phyloP scores from a whole-genome alignment of 306 rosid species.

The Casuarina cunninghamiana region DNA sequence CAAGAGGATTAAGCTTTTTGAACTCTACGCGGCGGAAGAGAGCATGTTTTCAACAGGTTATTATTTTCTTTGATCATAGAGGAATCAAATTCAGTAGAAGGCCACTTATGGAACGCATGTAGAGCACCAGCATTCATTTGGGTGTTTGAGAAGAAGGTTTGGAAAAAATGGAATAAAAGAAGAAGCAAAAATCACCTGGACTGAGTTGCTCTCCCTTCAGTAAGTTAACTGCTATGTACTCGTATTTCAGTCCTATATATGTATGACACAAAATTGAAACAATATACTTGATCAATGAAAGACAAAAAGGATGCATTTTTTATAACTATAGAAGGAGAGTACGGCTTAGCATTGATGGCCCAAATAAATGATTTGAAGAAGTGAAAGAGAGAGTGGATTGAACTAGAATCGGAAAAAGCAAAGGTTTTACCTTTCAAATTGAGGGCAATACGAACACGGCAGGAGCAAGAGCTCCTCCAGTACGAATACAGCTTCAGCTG shows the following conservation, averaged over 20 bases:
- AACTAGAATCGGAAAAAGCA: too few species aligned
- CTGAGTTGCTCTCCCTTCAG: slow-evolving; percentile 53
- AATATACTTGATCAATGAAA: background rate
- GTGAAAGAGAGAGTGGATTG: too few species aligned
- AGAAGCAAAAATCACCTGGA: slow-evolving; percentile 43
- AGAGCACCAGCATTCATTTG: background rate
- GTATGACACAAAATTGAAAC: background rate
- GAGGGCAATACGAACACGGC: slow-evolving; percentile 52
- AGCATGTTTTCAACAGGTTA: background rate
- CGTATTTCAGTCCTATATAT: slow-evolving; percentile 51
- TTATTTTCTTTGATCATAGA: background rate
- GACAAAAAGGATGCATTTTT: background rate
- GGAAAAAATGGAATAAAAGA: background rate
- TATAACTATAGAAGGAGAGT: too few species aligned
- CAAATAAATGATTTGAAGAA: too few species aligned
- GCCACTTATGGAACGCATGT: background rate
- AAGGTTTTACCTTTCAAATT: slow-evolving; percentile 57
- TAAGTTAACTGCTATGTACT: slow-evolving; percentile 54
- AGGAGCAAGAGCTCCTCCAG: slow-evolving; percentile 45
- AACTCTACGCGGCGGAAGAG: slow-evolving; percentile 43
- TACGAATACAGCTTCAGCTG: slow-evolving; percentile 46
- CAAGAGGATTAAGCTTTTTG: slow-evolving; percentile 60
- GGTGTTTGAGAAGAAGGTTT: background rate
- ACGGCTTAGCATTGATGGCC: background rate
- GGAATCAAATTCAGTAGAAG: background rate